Base-by-base conservation (phyloP, 2,329 filamentous ascomycete genomes). In the Boeremia lycopersici region DNA sequence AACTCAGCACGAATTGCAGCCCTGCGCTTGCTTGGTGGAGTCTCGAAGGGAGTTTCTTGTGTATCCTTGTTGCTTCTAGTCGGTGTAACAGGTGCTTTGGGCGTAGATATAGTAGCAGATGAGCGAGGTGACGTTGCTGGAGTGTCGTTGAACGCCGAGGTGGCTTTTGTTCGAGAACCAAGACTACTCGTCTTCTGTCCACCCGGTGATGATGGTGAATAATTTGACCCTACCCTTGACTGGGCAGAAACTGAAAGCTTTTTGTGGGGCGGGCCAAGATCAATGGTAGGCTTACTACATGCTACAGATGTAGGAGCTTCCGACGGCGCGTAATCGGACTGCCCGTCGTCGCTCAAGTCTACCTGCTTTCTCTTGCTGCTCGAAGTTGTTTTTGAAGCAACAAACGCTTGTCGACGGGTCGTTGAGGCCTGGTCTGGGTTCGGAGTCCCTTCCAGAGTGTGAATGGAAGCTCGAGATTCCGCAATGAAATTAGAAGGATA, bases 151-250 rank as follows among this genome's bases (percentile, higher is more conserved):
- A 8, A 30, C 7, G 25, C 30, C 30, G 9, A 8, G 7, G 33
- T 52, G n/a, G 41, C 3, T 8, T 36, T 42, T 5, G 29, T 15
- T n/a, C 50, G 53, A 35, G 59, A 58, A 12, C 56, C 53, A n/a
- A 52, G 47, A 10, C 15, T 35, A 19, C 58, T 61, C 10, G 48
- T 60, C 2, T 31, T 52, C 15, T 45, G 59, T 9, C 15, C 15
- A 30, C 17, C 13, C 2, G 19, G 5, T 23, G 19, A 23, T 23
- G 19, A 23, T 23, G 19, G 19, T 5, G 5, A 5, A 23, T 23
- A 5, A 3, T 23, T 23, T 23, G 19, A 23, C 3, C 19, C 19
- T 23, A 23, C 19, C 19, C 5, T 23, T 23, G 19, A 23, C 19
- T 23, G 2, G 26, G 13, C 8, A 39, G 28, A 1, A 17, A 4